Evolutionary conservation across 108 stramenopile genomes (phyloP).

Genomic region (Schizochytrium sp.): DNA sequence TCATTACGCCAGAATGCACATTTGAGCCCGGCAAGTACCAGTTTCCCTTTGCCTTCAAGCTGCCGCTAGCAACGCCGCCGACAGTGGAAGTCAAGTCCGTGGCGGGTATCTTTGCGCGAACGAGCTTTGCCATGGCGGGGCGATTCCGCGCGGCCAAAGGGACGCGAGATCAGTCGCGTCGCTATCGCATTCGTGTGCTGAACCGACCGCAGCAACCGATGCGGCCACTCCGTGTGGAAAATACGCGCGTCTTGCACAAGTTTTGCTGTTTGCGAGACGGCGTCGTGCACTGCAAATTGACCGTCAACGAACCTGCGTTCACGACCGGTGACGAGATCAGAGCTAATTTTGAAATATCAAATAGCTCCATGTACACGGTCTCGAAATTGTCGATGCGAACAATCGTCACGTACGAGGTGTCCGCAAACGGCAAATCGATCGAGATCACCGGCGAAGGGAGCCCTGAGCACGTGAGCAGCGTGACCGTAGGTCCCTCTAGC

Average conservation of each 20-base stretch:
- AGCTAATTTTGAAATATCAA: background rate
- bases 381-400: background rate
- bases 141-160: background rate
- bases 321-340: background rate
- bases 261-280: background rate
- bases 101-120: background rate
- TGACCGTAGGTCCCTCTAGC: background rate
- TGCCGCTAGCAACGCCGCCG: background rate
- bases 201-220: background rate
- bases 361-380: background rate
- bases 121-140: background rate
- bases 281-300: background rate
- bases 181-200: background rate
- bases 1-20: background rate
- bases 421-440: background rate
- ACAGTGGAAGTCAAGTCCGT: background rate
- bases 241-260: background rate
- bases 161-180: background rate
- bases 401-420: background rate
- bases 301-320: background rate
- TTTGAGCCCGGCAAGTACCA: background rate
- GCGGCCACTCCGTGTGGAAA: background rate
- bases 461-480: background rate
- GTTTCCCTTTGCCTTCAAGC: background rate
- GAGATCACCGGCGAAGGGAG: background rate